Percentiles rank a stretch among this genome's conserved stretches.
phyloP scores from a whole-genome alignment of 257 asterid species.

The Solanum piurae region DNA sequence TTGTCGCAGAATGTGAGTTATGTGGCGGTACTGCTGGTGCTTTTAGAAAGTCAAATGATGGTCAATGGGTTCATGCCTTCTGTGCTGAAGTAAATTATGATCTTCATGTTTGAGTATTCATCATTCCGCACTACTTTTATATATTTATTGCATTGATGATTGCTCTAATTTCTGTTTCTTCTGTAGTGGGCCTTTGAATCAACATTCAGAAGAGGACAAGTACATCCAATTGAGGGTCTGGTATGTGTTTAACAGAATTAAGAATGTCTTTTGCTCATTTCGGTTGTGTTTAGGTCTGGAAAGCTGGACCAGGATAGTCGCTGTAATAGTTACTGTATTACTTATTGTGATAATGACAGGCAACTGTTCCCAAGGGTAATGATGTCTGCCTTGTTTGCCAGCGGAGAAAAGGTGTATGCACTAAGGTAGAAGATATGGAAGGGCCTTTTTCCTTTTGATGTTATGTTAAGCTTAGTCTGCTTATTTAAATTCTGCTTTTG shows the following conservation, averaged over 20 bases:
- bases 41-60: slow-evolving; percentile 79
- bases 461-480: not conserved
- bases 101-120: not conserved
- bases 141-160: slow-evolving; percentile 5
- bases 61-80: slow-evolving; percentile 93
- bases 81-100: slow-evolving; percentile 85
- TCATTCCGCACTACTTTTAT: not conserved
- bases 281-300: not conserved
- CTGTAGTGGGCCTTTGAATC: slow-evolving; percentile 83
- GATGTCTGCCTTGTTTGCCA: slow-evolving; percentile 66
- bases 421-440: slow-evolving; percentile 45
- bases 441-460: not conserved
- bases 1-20: slow-evolving; percentile 80
- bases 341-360: slow-evolving; percentile 35
- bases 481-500: slow-evolving; percentile 6
- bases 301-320: not conserved
- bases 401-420: slow-evolving; percentile 84
- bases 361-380: slow-evolving; percentile 44
- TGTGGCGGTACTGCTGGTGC: slow-evolving; percentile 99
- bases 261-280: not conserved
- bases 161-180: slow-evolving; percentile 19
- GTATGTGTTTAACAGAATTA: slow-evolving; percentile 29
- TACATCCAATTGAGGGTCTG: slow-evolving; percentile 57
- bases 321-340: not conserved
- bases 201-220: slow-evolving; percentile 79